phyloP scores from a whole-genome alignment of 495 filamentous ascomycete genomes.

The Lophiotrema nucula region DNA sequence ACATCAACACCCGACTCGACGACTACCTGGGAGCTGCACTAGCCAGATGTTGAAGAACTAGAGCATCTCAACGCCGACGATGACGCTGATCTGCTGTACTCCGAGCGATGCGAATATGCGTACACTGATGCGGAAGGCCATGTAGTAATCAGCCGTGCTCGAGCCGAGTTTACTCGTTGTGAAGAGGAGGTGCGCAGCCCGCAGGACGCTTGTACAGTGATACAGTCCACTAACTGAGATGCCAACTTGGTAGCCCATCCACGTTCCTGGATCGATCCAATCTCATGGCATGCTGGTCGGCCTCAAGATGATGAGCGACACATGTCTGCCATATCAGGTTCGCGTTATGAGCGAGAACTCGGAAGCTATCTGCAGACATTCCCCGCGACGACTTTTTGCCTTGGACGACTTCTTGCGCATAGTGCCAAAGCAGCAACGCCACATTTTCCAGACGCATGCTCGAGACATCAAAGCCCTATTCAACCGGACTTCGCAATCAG shows the following conservation, averaged over 20 bases:
- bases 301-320: neutral
- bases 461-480: neutral
- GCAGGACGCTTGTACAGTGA: too few species aligned
- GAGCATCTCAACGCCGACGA: too few species aligned
- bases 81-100: conserved; percentile 13
- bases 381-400: conserved; percentile 2
- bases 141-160: conserved; percentile 6
- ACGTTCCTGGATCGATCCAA: conserved; percentile 16
- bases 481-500: conserved; percentile 1
- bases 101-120: conserved; percentile 14
- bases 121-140: conserved; percentile 12
- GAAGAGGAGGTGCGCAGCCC: too few species aligned
- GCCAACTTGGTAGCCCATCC: too few species aligned
- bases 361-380: conserved; percentile 9
- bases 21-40: too few species aligned
- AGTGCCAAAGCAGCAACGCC: conserved; percentile 1
- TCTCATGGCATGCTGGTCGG: conserved; percentile 24
- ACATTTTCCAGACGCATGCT: conserved; percentile 4
- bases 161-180: conserved; percentile 10
- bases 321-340: conserved; percentile 1
- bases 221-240: too few species aligned
- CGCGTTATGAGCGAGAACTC: conserved; percentile 23
- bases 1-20: too few species aligned
- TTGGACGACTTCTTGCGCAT: conserved; percentile 9
- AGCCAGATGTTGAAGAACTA: too few species aligned